phyloP scores from a whole-genome alignment of 192 early-diverging fungal species.

The Geranomyces michiganensis region DNA sequence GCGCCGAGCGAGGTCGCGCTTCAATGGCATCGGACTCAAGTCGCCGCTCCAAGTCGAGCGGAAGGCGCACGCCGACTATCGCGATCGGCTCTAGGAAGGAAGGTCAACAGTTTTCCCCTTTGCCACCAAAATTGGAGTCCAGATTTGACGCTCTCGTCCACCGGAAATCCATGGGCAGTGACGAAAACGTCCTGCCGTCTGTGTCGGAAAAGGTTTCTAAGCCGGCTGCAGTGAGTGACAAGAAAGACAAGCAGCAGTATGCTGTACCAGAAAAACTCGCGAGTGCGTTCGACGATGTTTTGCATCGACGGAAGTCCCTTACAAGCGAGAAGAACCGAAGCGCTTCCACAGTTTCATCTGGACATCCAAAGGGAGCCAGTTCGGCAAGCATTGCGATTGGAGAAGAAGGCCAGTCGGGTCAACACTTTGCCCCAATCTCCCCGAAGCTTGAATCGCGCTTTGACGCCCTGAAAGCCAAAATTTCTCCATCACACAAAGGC shows the following conservation, averaged over 20 bases:
- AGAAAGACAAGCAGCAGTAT: not conserved
- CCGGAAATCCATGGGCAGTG: not conserved
- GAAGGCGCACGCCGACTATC: not conserved
- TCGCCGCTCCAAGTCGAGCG: not conserved
- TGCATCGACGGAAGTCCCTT: not conserved
- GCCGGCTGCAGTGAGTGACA: not conserved
- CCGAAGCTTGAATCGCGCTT: not conserved
- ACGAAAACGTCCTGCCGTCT: too few relatives aligned
- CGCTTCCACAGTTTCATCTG: too few relatives aligned
- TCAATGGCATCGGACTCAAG: not conserved
- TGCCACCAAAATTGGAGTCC: not conserved
- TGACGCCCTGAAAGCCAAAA: too few relatives aligned
- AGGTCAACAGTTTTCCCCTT: not conserved
- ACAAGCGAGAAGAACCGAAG: not conserved
- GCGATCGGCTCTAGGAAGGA: not conserved
- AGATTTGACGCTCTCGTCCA: conserved; percentile 9
- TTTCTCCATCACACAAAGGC: too few relatives aligned
- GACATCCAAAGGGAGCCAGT: too few relatives aligned
- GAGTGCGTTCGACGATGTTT: not conserved
- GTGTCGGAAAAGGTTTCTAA: too few relatives aligned
- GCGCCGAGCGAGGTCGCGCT: not conserved
- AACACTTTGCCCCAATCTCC: not conserved
- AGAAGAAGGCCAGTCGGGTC: not conserved
- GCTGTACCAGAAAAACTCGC: not conserved
- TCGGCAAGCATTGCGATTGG: not conserved